Percentiles rank a stretch among this genome's conserved stretches.
Evolutionary conservation across 345 rosid species (phyloP).

Genomic region (Euphorbia tirucalli): DNA sequence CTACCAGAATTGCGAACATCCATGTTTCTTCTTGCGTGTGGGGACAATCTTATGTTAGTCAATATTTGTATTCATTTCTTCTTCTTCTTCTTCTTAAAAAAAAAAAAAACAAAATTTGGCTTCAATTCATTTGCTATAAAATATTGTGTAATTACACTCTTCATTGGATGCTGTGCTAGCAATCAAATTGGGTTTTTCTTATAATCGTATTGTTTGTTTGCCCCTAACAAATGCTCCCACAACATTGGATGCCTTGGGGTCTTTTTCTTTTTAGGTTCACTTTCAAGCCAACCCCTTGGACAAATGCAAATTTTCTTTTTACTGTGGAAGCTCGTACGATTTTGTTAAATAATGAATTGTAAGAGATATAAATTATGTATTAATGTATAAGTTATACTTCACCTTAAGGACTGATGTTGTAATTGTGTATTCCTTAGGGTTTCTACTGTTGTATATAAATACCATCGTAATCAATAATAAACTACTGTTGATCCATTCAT

Average conservation of each 20-base stretch:
- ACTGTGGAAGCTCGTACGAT: not conserved
- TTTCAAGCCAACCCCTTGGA: not conserved
- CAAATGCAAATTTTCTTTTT: not conserved
- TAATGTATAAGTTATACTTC: too few relatives aligned
- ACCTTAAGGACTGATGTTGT: too few relatives aligned
- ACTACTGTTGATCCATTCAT: too few relatives aligned
- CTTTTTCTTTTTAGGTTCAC: not conserved
- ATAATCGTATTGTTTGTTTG: too few relatives aligned
- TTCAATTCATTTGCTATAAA: not conserved
- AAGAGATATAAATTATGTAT: too few relatives aligned
- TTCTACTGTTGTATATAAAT: too few relatives aligned
- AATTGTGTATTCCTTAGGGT: too few relatives aligned
- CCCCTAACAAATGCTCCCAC: not conserved
- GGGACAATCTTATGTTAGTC: constrained; percentile 14
- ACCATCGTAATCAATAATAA: too few relatives aligned
- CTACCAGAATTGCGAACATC: too few relatives aligned
- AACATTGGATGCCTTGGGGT: constrained; percentile 16
- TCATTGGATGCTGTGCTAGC: constrained; percentile 19
- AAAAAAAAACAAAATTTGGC: too few relatives aligned
- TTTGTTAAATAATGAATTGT: too few relatives aligned
- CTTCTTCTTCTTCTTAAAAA: not conserved
- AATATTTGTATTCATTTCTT: not conserved
- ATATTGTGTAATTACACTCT: not conserved
- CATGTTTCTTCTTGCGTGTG: not conserved
- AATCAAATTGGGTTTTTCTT: not conserved